A percentile compares a stretch with the other conserved stretches of the same genome.
phyloP scores from a whole-genome alignment of 768 basidiomycete species.

The Podaxis sp. region DNA sequence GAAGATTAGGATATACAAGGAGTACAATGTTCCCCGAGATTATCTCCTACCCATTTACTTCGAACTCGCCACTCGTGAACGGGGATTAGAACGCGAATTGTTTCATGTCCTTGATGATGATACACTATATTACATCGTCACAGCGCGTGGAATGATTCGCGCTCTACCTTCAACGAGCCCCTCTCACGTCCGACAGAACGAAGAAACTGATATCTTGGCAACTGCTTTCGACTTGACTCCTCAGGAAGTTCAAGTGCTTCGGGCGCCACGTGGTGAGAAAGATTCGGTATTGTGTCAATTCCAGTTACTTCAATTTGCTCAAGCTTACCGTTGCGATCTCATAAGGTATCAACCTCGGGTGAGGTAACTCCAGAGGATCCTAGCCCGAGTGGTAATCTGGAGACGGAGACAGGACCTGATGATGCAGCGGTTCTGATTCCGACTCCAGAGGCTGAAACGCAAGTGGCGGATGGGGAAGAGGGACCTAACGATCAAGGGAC shows the following conservation, averaged over 20 bases:
- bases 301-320: no score
- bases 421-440: no score
- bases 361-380: no score
- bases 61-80: slow-evolving; percentile 2
- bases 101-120: background rate
- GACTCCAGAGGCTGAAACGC: no score
- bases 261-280: background rate
- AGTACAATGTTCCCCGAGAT: background rate
- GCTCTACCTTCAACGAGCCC: background rate
- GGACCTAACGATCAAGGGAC: no score
- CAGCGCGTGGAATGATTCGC: slow-evolving; percentile 7
- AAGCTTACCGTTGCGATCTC: no score
- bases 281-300: background rate
- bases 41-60: background rate
- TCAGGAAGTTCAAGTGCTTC: background rate
- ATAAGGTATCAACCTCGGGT: no score
- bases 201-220: background rate
- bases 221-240: background rate
- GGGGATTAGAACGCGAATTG: background rate
- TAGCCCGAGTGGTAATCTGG: no score
- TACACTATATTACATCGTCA: background rate
- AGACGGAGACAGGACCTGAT: no score
- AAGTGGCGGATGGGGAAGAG: no score
- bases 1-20: background rate
- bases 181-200: background rate